Conservation (phyloP, 2,329 filamentous ascomycete genomes). For the Coccinonectria pachysandricola region DNA sequence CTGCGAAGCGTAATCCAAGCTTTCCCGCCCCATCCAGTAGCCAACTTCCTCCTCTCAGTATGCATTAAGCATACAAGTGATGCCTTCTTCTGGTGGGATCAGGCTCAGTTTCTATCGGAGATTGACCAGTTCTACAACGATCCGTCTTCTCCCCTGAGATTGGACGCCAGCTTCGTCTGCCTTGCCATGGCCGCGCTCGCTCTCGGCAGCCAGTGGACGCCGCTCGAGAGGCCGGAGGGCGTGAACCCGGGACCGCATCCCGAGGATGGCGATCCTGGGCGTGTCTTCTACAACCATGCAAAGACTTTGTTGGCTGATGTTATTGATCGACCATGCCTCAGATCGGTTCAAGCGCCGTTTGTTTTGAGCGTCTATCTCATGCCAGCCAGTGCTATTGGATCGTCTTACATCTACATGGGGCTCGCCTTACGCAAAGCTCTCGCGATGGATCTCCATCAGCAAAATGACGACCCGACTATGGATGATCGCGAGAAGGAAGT, state of each 20-base stretch:
- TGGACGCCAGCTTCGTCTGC: slow-evolving; percentile 17
- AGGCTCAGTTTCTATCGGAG: slow-evolving; percentile 14
- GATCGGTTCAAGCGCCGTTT: slow-evolving; percentile 22
- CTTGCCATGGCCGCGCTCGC: slow-evolving; percentile 19
- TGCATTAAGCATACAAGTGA: slow-evolving; percentile 19
- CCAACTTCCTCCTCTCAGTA: slow-evolving; percentile 20
- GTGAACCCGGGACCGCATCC: neutral
- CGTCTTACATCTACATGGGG: slow-evolving; percentile 23
- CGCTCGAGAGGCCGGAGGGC: slow-evolving; percentile 16
- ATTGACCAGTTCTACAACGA: slow-evolving; percentile 18
- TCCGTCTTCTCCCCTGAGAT: slow-evolving; percentile 7
- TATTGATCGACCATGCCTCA: slow-evolving; percentile 22
- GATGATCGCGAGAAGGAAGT: slow-evolving; percentile 15
- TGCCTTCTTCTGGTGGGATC: slow-evolving; percentile 22
- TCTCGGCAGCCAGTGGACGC: slow-evolving; percentile 25
- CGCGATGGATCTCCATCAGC: slow-evolving; percentile 18
- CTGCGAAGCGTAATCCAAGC: slow-evolving; percentile 12
- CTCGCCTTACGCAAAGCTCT: slow-evolving; percentile 20
- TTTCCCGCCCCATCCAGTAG: slow-evolving; percentile 18
- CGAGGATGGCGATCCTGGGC: slow-evolving; percentile 17
- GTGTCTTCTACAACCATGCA: slow-evolving; percentile 21
- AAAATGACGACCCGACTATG: slow-evolving; percentile 13
- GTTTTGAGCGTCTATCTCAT: slow-evolving; percentile 26
- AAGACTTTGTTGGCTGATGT: slow-evolving; percentile 22
- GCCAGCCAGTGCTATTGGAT: slow-evolving; percentile 23